Conservation (phyloP, 1,284 basidiomycete species). For the Irpex sp. region DNA sequence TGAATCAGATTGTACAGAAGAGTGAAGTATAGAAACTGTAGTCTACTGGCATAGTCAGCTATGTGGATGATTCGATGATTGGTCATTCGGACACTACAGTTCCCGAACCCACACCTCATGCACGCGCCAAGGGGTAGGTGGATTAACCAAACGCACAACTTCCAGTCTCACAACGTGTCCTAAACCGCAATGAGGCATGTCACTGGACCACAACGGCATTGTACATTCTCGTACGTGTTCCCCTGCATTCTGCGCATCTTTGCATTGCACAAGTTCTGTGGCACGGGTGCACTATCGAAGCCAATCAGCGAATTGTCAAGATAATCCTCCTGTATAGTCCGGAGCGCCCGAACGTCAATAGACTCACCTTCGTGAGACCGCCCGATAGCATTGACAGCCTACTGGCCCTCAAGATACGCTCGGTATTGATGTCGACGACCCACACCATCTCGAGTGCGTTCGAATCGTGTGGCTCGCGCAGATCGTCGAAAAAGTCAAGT, state of each 20-base stretch:
- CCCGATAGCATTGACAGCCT: conserved; percentile 38
- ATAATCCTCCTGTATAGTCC: neutral
- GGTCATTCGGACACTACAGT: neutral
- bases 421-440: conserved; percentile 40
- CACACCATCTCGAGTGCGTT: conserved; percentile 36
- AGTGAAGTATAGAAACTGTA: neutral
- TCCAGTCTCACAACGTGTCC: neutral
- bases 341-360: neutral
- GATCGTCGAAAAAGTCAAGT: conserved; percentile 37
- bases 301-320: neutral
- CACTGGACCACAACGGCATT: neutral
- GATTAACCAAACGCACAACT: neutral
- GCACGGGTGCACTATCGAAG: neutral
- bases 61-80: neutral
- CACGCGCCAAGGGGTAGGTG: neutral
- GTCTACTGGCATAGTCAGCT: neutral
- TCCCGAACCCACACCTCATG: neutral
- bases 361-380: conserved; percentile 11
- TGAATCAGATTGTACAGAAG: neutral
- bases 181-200: neutral
- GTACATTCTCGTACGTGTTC: neutral
- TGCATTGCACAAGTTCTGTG: neutral
- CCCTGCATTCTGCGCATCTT: neutral
- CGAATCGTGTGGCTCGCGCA: conserved; percentile 20
- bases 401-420: conserved; percentile 32